Base-by-base conservation (phyloP, 148 eudicot genomes). In the Cornus suecica region DNA sequence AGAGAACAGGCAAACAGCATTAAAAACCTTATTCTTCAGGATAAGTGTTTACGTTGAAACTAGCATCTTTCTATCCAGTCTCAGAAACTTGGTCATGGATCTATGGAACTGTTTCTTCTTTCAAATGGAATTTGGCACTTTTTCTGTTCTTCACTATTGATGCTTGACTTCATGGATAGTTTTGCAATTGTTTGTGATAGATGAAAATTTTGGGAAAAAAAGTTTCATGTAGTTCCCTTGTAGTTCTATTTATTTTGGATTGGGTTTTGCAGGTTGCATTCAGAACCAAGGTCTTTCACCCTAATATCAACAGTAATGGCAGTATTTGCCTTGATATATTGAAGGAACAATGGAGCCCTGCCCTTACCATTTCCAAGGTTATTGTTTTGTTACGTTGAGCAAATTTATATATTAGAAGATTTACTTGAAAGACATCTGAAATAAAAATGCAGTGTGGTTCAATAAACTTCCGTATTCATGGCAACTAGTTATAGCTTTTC, bases 291-390 rank as follows among this genome's bases (percentile, higher is more conserved):
- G 86, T 84, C 29, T 84, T 80, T 54, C 90, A 87, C 73, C 90
- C 90, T 5, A 87, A 87, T 64, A 84, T 87, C 54, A 84, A 87
- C 72, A 87, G 87, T 73, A 87, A 82, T 34, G 90, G 90, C 34
- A 84, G 90, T 68, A 87, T 87, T 25, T 84, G 90, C 68, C 90
- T 85, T 79, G 90, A 87, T 73, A 87, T 87, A 23, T 75, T 87
- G 79, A 84, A 87, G 83, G 88, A 87, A 74, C 86, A 84, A 61
- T 85, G 88, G 90, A 82, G 84, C 78, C 87, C 90, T 31, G 86
- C 86, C 25, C 84, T 84, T 18, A 87, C 87, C 42, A 85, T 87
- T 73, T 87, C 88, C 64, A 87, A 87, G 90, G 90, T 87, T 2
- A 27, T 70, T 67, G 20, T 78, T 56, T 65, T 26, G 9, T 69